A percentile compares a stretch with the other conserved stretches of the same genome.
Evolutionary conservation across 179 eudicot genomes (phyloP).

Genomic region (Drosera spatulata): DNA sequence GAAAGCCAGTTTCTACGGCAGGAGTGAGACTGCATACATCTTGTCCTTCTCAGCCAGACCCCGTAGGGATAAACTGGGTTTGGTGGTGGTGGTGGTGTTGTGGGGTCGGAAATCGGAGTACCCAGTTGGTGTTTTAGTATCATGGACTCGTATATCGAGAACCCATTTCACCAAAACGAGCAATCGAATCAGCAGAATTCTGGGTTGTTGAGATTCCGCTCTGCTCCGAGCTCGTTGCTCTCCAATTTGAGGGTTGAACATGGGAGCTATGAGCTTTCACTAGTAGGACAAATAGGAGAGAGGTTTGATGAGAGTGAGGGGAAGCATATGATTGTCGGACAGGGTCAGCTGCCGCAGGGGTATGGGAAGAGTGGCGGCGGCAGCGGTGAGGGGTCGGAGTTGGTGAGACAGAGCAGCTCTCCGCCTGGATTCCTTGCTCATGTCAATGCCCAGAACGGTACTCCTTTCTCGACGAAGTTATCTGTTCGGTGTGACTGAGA

Average conservation of each 20-base stretch:
- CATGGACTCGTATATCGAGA: conserved; percentile 5
- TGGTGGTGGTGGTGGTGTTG: not conserved
- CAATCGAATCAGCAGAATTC: conserved; percentile 13
- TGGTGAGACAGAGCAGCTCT: conserved; percentile 58
- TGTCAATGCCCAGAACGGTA: conserved; percentile 55
- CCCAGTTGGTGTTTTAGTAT: no score
- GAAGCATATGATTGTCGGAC: not conserved
- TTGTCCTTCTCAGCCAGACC: no score
- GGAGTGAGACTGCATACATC: no score
- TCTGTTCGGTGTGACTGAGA: not conserved
- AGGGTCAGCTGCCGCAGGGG: conserved; percentile 18
- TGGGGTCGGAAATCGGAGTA: no score
- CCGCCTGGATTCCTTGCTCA: conserved; percentile 69
- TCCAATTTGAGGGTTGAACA: conserved; percentile 9
- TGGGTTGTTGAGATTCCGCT: conserved; percentile 28
- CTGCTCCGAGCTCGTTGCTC: conserved; percentile 46
- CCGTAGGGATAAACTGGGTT: not conserved
- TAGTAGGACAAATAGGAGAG: no score
- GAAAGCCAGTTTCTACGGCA: no score
- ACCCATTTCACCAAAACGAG: conserved; percentile 6
- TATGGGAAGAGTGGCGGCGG: conserved; percentile 12
- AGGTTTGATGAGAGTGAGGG: not conserved
- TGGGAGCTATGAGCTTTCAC: not conserved
- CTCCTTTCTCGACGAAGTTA: not conserved
- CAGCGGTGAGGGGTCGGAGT: conserved; percentile 17